Evolutionary conservation across 2,329 filamentous ascomycete species (phyloP).

Genomic region (Salinomyces thailandicus): DNA sequence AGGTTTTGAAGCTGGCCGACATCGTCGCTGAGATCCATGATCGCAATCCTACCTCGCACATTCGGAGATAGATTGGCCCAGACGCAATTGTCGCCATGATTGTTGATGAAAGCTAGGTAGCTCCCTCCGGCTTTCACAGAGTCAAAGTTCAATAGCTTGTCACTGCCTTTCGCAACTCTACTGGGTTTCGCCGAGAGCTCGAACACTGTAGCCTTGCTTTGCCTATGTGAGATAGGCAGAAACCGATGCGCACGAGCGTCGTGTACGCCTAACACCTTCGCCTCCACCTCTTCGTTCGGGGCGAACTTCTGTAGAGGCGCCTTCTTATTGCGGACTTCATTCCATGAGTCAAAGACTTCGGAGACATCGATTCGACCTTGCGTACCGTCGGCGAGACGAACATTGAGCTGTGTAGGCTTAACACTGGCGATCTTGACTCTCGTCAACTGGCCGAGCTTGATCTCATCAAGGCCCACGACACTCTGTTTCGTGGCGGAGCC

Average conservation of each 20-base stretch:
- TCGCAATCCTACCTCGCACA: constrained; percentile 70
- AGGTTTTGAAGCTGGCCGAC: constrained; percentile 67
- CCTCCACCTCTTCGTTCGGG: constrained; percentile 58
- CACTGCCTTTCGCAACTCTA: constrained; percentile 31
- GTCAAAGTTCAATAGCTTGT: constrained; percentile 58
- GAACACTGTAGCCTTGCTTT: constrained; percentile 65
- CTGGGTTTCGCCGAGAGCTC: constrained; percentile 72
- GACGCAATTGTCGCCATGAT: constrained; percentile 64
- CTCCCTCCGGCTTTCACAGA: constrained; percentile 61
- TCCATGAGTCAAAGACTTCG: constrained; percentile 79
- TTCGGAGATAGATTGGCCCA: constrained; percentile 89
- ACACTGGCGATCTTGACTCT: constrained; percentile 73
- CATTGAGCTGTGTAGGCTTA: constrained; percentile 87
- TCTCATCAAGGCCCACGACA: constrained; percentile 57
- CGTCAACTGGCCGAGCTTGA: constrained; percentile 60
- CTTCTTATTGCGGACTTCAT: constrained; percentile 74
- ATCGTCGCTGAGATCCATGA: constrained; percentile 80
- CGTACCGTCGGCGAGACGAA: constrained; percentile 74
- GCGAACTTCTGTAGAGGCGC: constrained; percentile 66
- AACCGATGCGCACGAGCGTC: constrained; percentile 86
- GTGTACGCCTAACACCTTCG: constrained; percentile 75
- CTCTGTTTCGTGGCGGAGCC: constrained; percentile 25
- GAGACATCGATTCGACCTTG: constrained; percentile 91
- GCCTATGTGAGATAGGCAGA: constrained; percentile 78
- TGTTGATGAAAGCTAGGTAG: constrained; percentile 83